Evolutionary conservation across 495 filamentous ascomycete genomes (phyloP).

Genomic region (Podospora pseudopauciseta): DNA sequence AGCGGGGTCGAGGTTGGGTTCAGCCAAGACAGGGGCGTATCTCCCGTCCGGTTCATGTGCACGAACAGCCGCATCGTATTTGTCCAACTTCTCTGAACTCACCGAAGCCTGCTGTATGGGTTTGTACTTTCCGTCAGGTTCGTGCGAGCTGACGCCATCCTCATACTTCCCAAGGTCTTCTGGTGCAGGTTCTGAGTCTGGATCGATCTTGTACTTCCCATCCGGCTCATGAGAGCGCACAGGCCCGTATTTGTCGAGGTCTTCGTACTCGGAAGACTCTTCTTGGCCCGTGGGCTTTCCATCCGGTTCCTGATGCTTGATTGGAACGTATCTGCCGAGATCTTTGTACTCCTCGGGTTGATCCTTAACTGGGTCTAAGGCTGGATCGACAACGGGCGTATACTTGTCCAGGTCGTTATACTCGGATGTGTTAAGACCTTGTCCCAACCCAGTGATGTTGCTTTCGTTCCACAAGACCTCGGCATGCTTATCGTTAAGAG

Average conservation of each 20-base stretch:
- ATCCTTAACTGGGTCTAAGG: background rate
- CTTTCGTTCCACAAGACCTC: slow-evolving; percentile 26
- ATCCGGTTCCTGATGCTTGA: slow-evolving; percentile 26
- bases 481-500: slow-evolving; percentile 16
- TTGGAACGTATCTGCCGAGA: slow-evolving; percentile 21
- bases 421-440: background rate
- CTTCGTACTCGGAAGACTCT: background rate
- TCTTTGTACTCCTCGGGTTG: slow-evolving; percentile 14
- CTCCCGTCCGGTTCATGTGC: slow-evolving; percentile 2
- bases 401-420: slow-evolving; percentile 8
- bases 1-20: background rate
- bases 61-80: background rate
- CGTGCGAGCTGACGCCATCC: slow-evolving; percentile 14
- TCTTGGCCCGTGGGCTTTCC: slow-evolving; percentile 12
- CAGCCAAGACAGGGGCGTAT: background rate
- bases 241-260: slow-evolving; percentile 16
- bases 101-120: slow-evolving; percentile 11
- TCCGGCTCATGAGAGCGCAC: slow-evolving; percentile 23
- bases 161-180: slow-evolving; percentile 19
- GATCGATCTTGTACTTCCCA: slow-evolving; percentile 21
- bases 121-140: slow-evolving; percentile 29
- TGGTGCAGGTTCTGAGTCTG: background rate
- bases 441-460: background rate
- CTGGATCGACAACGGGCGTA: background rate
- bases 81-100: background rate